Percentiles rank a stretch among this genome's conserved stretches.
These are phyloP conservation scores for Penicillium crustosum DNA, from an alignment of 2,329 filamentous ascomycete species.

Conservation along the genomic window DNA sequence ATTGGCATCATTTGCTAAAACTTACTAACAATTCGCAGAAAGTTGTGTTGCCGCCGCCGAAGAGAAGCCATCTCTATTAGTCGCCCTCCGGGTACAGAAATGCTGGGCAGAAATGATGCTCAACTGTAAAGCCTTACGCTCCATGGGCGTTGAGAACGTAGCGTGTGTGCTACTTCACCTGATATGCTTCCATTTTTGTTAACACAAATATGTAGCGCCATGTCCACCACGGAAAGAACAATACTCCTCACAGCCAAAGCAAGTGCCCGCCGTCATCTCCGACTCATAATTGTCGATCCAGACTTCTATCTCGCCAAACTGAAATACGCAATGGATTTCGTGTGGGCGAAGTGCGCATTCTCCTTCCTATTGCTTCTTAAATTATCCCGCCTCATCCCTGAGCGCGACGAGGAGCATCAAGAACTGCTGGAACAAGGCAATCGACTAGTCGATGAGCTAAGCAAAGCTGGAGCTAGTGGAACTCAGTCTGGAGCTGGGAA, in stretches of 20 bases:
- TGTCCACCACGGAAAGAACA: constrained; percentile 50
- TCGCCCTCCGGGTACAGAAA: constrained; percentile 54
- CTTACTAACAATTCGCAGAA: constrained; percentile 20
- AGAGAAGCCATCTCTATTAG: constrained; percentile 41
- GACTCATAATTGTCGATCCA: constrained; percentile 49
- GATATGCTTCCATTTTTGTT: neutral
- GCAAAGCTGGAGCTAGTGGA: constrained; percentile 30
- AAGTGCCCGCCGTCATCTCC: constrained; percentile 53
- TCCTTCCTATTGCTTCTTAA: constrained; percentile 58
- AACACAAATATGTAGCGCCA: constrained; percentile 33
- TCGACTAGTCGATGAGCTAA: constrained; percentile 46
- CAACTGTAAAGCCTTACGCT: constrained; percentile 52
- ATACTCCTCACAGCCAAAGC: constrained; percentile 54
- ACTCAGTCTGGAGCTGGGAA: constrained; percentile 45
- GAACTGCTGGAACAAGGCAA: constrained; percentile 47
- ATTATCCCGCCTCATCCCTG: constrained; percentile 51
- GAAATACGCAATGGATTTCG: constrained; percentile 57
- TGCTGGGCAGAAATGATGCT: constrained; percentile 57
- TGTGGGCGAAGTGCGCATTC: constrained; percentile 60
- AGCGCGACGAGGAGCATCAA: constrained; percentile 40
- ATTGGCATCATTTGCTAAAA: no score
- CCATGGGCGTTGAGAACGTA: constrained; percentile 52
- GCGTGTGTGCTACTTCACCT: constrained; percentile 30
- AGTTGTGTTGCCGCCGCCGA: constrained; percentile 28
- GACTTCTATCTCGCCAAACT: constrained; percentile 52